Conservation (phyloP, 2,329 filamentous ascomycete species). For the Paracamarosporium sp. region DNA sequence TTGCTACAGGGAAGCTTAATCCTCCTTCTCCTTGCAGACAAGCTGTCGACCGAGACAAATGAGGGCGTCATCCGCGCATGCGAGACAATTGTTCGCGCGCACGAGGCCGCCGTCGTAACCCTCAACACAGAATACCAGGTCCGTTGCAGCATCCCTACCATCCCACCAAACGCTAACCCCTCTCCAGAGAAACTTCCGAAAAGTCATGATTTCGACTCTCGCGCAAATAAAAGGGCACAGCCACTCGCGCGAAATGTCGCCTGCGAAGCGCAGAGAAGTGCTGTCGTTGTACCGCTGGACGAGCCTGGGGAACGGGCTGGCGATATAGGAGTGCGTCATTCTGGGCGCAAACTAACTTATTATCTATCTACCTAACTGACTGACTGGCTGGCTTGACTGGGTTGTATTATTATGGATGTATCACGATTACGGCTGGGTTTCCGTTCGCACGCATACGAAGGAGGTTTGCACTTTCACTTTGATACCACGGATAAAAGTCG, state of each 20-base stretch:
- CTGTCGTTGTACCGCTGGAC: slow-evolving; percentile 64
- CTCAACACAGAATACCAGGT: slow-evolving; percentile 94
- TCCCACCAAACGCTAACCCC: slow-evolving; percentile 1
- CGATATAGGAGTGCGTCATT: slow-evolving; percentile 6
- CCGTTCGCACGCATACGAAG: too few species aligned
- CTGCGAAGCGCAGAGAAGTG: slow-evolving; percentile 53
- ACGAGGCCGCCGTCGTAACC: slow-evolving; percentile 96
- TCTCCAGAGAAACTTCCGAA: slow-evolving; percentile 60
- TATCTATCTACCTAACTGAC: neutral
- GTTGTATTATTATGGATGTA: neutral
- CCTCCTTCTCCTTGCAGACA: slow-evolving; percentile 85
- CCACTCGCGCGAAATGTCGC: slow-evolving; percentile 44
- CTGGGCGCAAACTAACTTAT: neutral
- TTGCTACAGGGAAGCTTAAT: slow-evolving; percentile 88
- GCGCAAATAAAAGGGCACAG: slow-evolving; percentile 47
- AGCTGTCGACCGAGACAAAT: slow-evolving; percentile 82
- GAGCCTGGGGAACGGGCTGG: slow-evolving; percentile 41
- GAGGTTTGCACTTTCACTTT: slow-evolving; percentile 8
- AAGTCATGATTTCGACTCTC: slow-evolving; percentile 56
- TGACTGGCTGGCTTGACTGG: too few species aligned
- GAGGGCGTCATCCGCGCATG: slow-evolving; percentile 85
- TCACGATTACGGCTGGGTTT: neutral
- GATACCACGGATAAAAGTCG: slow-evolving; percentile 5
- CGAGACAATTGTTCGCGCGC: slow-evolving; percentile 89
- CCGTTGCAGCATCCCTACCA: neutral